Percentiles rank a stretch among this genome's conserved stretches.
These are phyloP conservation scores for Cordyceps fumosorosea DNA, from an alignment of 2,329 filamentous ascomycete genomes.

Conservation along the genomic window DNA sequence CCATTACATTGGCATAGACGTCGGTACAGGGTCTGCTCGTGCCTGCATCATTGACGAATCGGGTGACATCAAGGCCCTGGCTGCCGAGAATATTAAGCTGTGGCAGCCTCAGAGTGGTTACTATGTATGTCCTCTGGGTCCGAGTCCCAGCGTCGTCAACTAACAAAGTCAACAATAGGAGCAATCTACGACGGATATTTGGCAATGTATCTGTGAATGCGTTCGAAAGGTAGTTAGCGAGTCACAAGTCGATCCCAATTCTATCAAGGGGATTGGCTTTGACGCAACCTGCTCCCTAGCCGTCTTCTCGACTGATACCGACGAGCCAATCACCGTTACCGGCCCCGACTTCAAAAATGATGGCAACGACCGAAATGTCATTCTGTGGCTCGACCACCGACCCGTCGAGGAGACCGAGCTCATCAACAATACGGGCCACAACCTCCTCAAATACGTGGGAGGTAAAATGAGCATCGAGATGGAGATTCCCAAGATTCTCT, in stretches of 20 bases:
- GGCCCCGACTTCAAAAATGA: conserved; percentile 72
- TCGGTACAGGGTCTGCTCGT: conserved; percentile 90
- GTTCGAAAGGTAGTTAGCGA: conserved; percentile 77
- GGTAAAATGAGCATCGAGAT: conserved; percentile 99
- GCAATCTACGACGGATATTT: conserved; percentile 97
- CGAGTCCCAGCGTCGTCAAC: background rate
- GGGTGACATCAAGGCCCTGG: conserved; percentile 76
- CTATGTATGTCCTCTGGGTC: conserved; percentile 47
- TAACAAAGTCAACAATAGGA: conserved; percentile 45
- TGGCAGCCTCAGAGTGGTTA: conserved; percentile 73
- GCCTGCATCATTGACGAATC: conserved; percentile 91
- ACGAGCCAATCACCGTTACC: conserved; percentile 86
- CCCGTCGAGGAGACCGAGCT: conserved; percentile 84
- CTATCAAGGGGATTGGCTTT: conserved; percentile 87
- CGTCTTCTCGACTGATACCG: conserved; percentile 82
- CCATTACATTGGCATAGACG: conserved; percentile 80
- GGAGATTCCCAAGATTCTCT: conserved; percentile 97
- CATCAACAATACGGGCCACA: conserved; percentile 90
- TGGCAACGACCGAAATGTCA: conserved; percentile 84
- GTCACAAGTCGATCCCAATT: conserved; percentile 67
- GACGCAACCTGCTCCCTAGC: conserved; percentile 97
- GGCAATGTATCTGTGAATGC: conserved; percentile 86
- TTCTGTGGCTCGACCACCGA: conserved; percentile 95
- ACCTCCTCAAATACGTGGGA: conserved; percentile 89
- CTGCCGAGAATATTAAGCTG: conserved; percentile 69